Conservation (phyloP, 2,329 filamentous ascomycete species). For the Fusarium sp. region DNA sequence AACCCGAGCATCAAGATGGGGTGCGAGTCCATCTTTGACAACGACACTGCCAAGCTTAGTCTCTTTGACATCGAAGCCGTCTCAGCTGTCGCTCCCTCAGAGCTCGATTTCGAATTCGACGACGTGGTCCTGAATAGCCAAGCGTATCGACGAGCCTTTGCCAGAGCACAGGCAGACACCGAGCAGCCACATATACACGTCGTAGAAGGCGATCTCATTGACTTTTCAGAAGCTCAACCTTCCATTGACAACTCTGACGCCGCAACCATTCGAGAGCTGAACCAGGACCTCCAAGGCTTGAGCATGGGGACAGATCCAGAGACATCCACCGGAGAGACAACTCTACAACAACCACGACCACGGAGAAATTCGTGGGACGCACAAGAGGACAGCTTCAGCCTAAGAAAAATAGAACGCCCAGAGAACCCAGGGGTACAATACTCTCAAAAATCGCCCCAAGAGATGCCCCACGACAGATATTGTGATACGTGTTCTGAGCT, state of each 20-base stretch:
- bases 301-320: not conserved
- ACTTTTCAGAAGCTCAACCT: not conserved
- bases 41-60: not conserved
- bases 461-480: no score
- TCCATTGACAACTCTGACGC: not conserved
- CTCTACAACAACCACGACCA: not conserved
- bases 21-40: constrained; percentile 1
- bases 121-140: constrained; percentile 1
- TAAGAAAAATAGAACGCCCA: not conserved
- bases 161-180: not conserved
- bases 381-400: not conserved
- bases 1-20: not conserved
- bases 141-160: not conserved
- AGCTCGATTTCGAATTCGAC: constrained; percentile 11
- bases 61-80: not conserved
- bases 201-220: not conserved
- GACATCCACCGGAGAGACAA: not conserved
- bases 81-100: constrained; percentile 1
- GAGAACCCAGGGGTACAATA: not conserved
- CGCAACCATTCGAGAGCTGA: not conserved
- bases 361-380: not conserved
- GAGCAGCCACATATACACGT: not conserved
- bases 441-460: not conserved
- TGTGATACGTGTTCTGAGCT: not conserved
- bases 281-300: not conserved